Percentiles rank a stretch among this genome's conserved stretches.
These are phyloP conservation scores for Aureobasidium mangrovei DNA, from an alignment of 2,329 filamentous ascomycete genomes.

Conservation along the genomic window DNA sequence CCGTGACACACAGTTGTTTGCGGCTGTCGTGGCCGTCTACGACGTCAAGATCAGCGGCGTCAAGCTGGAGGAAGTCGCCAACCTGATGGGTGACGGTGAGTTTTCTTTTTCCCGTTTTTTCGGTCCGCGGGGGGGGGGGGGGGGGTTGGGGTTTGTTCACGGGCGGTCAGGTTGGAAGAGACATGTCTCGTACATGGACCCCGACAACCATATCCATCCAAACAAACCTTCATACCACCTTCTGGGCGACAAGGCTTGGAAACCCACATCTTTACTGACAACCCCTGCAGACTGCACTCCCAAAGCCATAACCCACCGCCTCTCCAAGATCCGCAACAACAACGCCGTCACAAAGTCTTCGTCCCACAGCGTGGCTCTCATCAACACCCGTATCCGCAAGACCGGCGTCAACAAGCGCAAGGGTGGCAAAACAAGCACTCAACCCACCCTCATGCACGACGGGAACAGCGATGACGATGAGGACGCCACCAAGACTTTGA, in stretches of 20 bases:
- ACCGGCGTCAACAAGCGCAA: neutral
- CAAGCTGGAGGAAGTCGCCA: slow-evolving; percentile 21
- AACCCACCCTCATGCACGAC: neutral
- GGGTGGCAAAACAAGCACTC: neutral
- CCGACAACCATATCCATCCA: neutral
- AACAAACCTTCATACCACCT: neutral
- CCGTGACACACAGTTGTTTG: slow-evolving; percentile 19
- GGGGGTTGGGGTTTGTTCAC: too few relatives aligned
- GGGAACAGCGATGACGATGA: slow-evolving; percentile 4
- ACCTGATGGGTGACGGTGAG: slow-evolving; percentile 23
- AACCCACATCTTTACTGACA: neutral
- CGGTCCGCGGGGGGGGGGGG: too few relatives aligned
- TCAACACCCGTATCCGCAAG: neutral
- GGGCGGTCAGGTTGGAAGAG: neutral
- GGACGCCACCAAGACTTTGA: neutral
- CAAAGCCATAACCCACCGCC: slow-evolving; percentile 26
- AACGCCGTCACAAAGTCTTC: neutral
- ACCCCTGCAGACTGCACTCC: slow-evolving; percentile 24
- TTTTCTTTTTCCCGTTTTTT: neutral
- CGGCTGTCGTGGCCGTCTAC: slow-evolving; percentile 22
- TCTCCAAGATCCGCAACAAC: slow-evolving; percentile 19
- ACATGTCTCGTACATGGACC: neutral
- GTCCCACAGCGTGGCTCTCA: neutral
- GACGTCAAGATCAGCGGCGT: slow-evolving; percentile 22
- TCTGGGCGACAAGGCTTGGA: neutral